Conservation (phyloP, 257 asterid species). For the Hygrophila difformis region DNA sequence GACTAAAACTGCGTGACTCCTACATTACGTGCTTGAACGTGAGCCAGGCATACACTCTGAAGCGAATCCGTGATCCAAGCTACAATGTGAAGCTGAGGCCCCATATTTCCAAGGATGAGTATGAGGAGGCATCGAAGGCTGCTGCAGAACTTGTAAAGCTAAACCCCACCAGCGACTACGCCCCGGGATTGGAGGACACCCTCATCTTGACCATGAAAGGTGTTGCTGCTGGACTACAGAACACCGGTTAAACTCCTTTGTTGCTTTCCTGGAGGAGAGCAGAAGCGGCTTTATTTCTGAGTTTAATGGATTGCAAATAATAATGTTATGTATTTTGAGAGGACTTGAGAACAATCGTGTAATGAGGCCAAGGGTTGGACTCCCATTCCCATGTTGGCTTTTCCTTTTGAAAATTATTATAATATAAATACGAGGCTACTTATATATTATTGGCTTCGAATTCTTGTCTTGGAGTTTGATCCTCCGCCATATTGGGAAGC, state of each 20-base stretch:
- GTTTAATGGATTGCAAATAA: too few relatives aligned
- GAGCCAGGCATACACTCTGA: conserved; percentile 68
- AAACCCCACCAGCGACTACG: conserved; percentile 74
- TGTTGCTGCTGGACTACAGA: conserved; percentile 85
- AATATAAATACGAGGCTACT: too few relatives aligned
- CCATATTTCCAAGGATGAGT: conserved; percentile 59
- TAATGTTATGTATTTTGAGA: too few relatives aligned
- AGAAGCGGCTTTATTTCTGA: too few relatives aligned
- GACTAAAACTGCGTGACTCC: conserved; percentile 76
- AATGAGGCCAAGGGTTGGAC: too few relatives aligned
- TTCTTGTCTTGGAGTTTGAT: too few relatives aligned
- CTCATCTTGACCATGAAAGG: conserved; percentile 93
- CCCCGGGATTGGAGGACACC: conserved; percentile 84
- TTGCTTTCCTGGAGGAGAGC: too few relatives aligned
- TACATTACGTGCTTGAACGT: conserved; percentile 69
- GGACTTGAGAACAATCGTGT: too few relatives aligned
- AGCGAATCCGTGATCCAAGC: conserved; percentile 73
- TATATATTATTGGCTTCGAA: too few relatives aligned
- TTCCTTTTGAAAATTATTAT: too few relatives aligned
- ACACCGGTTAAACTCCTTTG: conserved; percentile 43
- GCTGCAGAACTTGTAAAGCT: conserved; percentile 80
- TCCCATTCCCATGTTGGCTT: too few relatives aligned
- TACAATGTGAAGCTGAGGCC: conserved; percentile 62
- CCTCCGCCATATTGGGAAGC: too few relatives aligned
- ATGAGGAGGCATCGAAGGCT: conserved; percentile 51